Evolutionary conservation across 2,329 filamentous ascomycete genomes (phyloP).

Genomic region (Parafenestella ontariensis): DNA sequence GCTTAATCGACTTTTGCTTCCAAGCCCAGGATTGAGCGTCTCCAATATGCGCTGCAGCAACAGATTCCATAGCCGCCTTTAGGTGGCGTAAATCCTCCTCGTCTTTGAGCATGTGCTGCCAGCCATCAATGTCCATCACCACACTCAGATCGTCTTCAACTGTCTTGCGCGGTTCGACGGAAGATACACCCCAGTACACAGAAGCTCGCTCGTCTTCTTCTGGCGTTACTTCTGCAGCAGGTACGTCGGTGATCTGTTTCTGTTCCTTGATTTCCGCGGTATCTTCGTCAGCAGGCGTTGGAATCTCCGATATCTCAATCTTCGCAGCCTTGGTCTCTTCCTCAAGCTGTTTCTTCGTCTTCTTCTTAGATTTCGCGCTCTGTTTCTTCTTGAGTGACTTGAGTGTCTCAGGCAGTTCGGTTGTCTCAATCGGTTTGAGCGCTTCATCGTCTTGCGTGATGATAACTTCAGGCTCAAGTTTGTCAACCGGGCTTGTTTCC

Average conservation of each 20-base stretch:
- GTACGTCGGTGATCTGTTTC: conserved; percentile 34
- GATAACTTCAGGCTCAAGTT: conserved; percentile 44
- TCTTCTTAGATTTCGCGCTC: conserved; percentile 70
- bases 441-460: conserved; percentile 54
- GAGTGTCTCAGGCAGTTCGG: conserved; percentile 39
- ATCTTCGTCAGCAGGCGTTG: conserved; percentile 56
- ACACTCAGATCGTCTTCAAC: conserved; percentile 70
- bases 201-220: conserved; percentile 54
- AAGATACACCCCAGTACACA: conserved; percentile 67
- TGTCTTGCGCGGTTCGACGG: conserved; percentile 66
- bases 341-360: conserved; percentile 78
- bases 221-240: conserved; percentile 37
- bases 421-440: conserved; percentile 46
- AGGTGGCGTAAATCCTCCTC: conserved; percentile 70
- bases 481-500: conserved; percentile 56
- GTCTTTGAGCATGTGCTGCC: conserved; percentile 73
- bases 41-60: conserved; percentile 58
- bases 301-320: conserved; percentile 51
- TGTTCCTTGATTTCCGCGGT: conserved; percentile 36
- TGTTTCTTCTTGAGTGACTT: conserved; percentile 41
- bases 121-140: conserved; percentile 73
- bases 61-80: conserved; percentile 57
- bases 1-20: conserved; percentile 75
- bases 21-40: conserved; percentile 71
- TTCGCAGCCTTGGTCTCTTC: conserved; percentile 56